Evolutionary conservation across 2,329 filamentous ascomycete species (phyloP).

Genomic region (Albophoma yamanashiensis): DNA sequence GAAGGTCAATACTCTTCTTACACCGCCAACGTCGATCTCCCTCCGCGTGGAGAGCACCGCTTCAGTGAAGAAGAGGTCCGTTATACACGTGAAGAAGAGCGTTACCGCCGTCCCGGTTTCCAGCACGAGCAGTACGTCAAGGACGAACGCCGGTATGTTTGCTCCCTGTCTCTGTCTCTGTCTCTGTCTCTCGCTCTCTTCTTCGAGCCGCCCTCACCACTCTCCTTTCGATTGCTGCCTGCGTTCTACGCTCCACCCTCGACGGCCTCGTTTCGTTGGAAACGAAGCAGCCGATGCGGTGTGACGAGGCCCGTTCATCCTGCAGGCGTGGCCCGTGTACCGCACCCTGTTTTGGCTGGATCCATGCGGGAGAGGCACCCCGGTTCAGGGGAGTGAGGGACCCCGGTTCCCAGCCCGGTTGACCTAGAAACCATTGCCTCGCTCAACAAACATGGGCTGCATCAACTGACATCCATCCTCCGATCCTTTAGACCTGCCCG

Average conservation of each 20-base stretch:
- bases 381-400: slow-evolving; percentile 13
- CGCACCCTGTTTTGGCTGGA: slow-evolving; percentile 2
- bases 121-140: slow-evolving; percentile 38
- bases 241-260: background rate
- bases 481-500: slow-evolving; percentile 20
- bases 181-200: slow-evolving; percentile 2
- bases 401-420: slow-evolving; percentile 8
- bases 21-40: slow-evolving; percentile 49
- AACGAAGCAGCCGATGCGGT: background rate
- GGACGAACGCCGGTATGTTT: slow-evolving; percentile 44
- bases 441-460: slow-evolving; percentile 13
- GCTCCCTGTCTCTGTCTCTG: slow-evolving; percentile 4
- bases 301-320: background rate
- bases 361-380: slow-evolving; percentile 4
- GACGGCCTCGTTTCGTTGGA: background rate
- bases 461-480: slow-evolving; percentile 7
- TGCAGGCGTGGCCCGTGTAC: background rate
- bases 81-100: slow-evolving; percentile 70
- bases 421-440: slow-evolving; percentile 11
- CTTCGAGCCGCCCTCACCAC: slow-evolving; percentile 3
- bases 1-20: slow-evolving; percentile 85
- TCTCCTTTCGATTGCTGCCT: background rate
- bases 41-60: slow-evolving; percentile 52
- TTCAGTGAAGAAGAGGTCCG: slow-evolving; percentile 75
- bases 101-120: slow-evolving; percentile 60